phyloP scores from a whole-genome alignment of 2,329 filamentous ascomycete species.

The Verticillium zaregamsianum region DNA sequence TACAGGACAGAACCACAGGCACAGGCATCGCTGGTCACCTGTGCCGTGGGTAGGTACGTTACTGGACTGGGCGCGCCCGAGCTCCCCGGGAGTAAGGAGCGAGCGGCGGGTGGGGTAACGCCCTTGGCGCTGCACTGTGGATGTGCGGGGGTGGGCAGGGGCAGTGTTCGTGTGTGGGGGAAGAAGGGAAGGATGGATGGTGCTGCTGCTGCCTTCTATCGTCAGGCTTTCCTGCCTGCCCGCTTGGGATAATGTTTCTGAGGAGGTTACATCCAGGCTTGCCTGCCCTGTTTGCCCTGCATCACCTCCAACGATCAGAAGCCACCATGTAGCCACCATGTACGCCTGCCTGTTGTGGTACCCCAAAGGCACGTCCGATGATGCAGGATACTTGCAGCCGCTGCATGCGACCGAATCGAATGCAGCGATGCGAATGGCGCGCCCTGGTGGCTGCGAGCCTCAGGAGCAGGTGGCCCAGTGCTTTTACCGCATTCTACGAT shows the following conservation, averaged over 20 bases:
- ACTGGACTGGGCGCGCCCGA: neutral
- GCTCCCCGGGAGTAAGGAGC: neutral
- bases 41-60: neutral
- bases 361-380: neutral
- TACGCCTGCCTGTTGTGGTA: neutral
- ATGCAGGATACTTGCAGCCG: neutral
- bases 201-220: neutral
- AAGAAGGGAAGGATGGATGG: too few species aligned
- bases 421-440: neutral
- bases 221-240: slow-evolving; percentile 1
- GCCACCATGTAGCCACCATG: neutral
- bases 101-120: neutral
- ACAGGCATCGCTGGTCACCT: neutral
- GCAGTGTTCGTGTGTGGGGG: neutral
- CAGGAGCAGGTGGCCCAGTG: too few species aligned
- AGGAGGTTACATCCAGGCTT: neutral
- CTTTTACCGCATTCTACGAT: too few species aligned
- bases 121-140: neutral
- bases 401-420: neutral
- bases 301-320: neutral
- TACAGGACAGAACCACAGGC: neutral
- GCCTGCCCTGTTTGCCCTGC: neutral
- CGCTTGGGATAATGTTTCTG: neutral
- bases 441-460: neutral
- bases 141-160: neutral